Conservation (phyloP, 192 early-diverging fungal species). For the Fimicolochytrium jonesii region DNA sequence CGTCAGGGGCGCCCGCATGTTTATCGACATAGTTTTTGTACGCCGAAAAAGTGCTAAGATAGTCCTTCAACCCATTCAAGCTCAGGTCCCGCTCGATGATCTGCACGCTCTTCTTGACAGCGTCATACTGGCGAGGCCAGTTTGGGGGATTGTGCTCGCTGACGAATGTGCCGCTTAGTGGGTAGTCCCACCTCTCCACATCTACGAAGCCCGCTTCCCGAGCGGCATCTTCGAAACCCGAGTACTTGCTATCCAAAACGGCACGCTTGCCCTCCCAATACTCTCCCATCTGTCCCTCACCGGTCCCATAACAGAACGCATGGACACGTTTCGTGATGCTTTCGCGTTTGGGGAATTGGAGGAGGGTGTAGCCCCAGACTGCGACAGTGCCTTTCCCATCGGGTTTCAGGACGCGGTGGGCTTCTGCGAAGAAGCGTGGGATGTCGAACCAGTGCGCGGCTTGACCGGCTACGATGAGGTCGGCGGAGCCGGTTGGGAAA, state of each 20-base stretch:
- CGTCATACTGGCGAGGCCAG: too few relatives aligned
- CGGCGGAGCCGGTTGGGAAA: neutral
- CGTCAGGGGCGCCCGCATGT: neutral
- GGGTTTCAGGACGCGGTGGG: conserved; percentile 57
- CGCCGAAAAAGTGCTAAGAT: conserved; percentile 55
- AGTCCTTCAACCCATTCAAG: conserved; percentile 36
- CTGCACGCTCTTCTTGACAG: neutral
- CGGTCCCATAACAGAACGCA: conserved; percentile 6
- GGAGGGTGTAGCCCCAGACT: conserved; percentile 44
- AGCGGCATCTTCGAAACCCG: neutral
- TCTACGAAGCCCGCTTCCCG: neutral
- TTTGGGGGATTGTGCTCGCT: too few relatives aligned
- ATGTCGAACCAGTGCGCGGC: conserved; percentile 53
- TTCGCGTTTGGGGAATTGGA: conserved; percentile 34
- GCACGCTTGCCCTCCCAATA: conserved; percentile 47
- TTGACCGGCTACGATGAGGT: neutral
- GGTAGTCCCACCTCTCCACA: neutral
- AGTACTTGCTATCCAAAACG: conserved; percentile 26
- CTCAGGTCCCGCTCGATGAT: conserved; percentile 40
- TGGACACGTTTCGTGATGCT: conserved; percentile 28
- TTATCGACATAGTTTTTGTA: conserved; percentile 49
- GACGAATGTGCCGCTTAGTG: too few relatives aligned
- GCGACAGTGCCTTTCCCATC: conserved; percentile 56
- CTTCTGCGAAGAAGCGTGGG: conserved; percentile 49
- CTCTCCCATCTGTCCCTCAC: neutral